phyloP scores from a whole-genome alignment of 2,329 filamentous ascomycete species.

The Fusarium sp. region DNA sequence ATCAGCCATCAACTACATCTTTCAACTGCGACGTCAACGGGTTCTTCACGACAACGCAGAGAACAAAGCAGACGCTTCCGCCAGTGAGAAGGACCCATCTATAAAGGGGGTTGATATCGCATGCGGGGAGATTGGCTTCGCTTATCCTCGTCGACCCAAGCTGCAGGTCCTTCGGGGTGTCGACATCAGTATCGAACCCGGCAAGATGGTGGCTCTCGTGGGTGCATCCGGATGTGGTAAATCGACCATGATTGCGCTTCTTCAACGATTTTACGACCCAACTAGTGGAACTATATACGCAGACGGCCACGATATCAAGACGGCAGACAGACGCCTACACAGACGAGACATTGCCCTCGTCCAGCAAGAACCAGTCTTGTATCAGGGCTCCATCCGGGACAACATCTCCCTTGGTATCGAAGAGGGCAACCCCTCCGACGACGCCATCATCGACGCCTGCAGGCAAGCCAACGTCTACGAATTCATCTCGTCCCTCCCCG shows the following conservation, averaged over 20 bases:
- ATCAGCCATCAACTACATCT: constrained; percentile 59
- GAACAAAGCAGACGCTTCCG: constrained; percentile 10
- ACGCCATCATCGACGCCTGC: constrained; percentile 59
- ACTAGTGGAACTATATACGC: constrained; percentile 44
- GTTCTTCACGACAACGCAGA: constrained; percentile 46
- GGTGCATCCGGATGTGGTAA: constrained; percentile 68
- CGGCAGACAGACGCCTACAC: constrained; percentile 45
- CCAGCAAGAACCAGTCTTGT: constrained; percentile 54
- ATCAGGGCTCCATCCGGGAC: constrained; percentile 62
- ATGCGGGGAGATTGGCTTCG: constrained; percentile 64
- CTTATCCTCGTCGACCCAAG: constrained; percentile 60
- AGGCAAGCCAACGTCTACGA: constrained; percentile 64
- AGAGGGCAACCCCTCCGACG: constrained; percentile 45
- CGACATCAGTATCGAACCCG: constrained; percentile 53
- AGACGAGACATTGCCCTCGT: constrained; percentile 52
- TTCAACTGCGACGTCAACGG: constrained; percentile 50
- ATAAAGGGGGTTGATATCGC: constrained; percentile 51
- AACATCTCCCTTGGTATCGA: constrained; percentile 63
- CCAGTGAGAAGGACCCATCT: constrained; percentile 3
- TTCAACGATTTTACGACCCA: constrained; percentile 57
- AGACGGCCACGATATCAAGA: constrained; percentile 46
- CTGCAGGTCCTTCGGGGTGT: constrained; percentile 52
- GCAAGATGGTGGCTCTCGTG: constrained; percentile 63
- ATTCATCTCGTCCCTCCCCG: constrained; percentile 63
- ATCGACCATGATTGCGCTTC: constrained; percentile 64